Percentiles rank a stretch among this genome's conserved stretches.
phyloP scores from a whole-genome alignment of 805 yeast species.

The Sungouiella thailandica region DNA sequence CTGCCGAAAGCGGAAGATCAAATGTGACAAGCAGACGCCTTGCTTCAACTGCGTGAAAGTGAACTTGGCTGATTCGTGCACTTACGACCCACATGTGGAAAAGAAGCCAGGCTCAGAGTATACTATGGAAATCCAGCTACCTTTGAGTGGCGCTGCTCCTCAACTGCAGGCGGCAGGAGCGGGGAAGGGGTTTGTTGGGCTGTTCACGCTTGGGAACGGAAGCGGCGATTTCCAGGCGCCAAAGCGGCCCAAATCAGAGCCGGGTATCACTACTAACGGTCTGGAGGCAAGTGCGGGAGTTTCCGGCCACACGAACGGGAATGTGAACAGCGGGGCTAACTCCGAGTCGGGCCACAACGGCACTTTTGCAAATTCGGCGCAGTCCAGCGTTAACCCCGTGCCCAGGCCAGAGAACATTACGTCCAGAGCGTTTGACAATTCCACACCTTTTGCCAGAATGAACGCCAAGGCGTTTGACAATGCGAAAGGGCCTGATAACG shows the following conservation, averaged over 20 bases:
- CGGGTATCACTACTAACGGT: not conserved
- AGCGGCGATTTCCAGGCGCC: no score
- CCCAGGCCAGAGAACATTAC: not conserved
- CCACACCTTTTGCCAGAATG: no score
- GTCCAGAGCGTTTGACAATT: no score
- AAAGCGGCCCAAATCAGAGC: not conserved
- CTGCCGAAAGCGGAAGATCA: slow-evolving; percentile 30
- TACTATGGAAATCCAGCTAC: slow-evolving; percentile 8
- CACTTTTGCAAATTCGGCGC: not conserved
- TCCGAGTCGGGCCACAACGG: not conserved
- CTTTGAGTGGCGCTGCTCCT: not conserved
- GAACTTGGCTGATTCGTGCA: slow-evolving; percentile 15
- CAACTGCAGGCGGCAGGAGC: not conserved
- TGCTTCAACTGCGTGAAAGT: slow-evolving; percentile 23
- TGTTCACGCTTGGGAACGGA: not conserved
- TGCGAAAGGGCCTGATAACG: no score
- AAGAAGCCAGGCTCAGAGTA: slow-evolving; percentile 7
- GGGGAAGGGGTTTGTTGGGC: not conserved
- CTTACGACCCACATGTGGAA: slow-evolving; percentile 13
- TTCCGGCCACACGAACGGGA: no score
- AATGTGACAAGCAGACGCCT: slow-evolving; percentile 26
- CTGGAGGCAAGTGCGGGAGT: no score
- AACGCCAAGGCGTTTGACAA: no score
- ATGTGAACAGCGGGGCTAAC: no score
- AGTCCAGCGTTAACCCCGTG: no score